phyloP scores from a whole-genome alignment of 2,329 filamentous ascomycete species.

The Fusarium cicatricum region DNA sequence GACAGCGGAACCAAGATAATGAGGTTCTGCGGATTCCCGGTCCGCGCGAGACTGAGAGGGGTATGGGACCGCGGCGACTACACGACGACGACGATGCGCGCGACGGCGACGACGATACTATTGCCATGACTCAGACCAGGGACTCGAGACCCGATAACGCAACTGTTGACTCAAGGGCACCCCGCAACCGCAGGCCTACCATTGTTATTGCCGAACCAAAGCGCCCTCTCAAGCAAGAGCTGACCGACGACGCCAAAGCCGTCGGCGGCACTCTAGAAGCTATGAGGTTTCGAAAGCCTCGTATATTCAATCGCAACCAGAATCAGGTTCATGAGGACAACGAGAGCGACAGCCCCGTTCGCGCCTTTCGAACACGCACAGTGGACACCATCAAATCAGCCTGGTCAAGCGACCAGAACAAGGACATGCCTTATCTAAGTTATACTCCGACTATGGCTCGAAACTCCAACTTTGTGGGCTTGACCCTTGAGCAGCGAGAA shows the following conservation, averaged over 20 bases:
- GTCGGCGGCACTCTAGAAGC: slow-evolving; percentile 50
- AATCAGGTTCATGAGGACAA: slow-evolving; percentile 51
- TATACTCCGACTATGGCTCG: slow-evolving; percentile 92
- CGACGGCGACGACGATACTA: slow-evolving; percentile 47
- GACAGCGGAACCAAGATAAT: slow-evolving; percentile 79
- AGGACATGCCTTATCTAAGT: slow-evolving; percentile 86
- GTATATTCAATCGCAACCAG: slow-evolving; percentile 49
- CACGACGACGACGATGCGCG: slow-evolving; percentile 51
- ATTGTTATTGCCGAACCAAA: slow-evolving; percentile 75
- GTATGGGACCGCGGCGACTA: slow-evolving; percentile 71
- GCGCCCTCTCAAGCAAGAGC: slow-evolving; percentile 46
- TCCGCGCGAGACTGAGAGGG: slow-evolving; percentile 87
- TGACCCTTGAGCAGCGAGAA: slow-evolving; percentile 90
- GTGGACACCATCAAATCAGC: slow-evolving; percentile 66
- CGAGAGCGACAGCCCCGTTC: slow-evolving; percentile 38
- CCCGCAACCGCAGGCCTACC: slow-evolving; percentile 57
- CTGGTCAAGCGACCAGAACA: slow-evolving; percentile 61
- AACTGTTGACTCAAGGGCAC: slow-evolving; percentile 31
- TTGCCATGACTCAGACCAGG: slow-evolving; percentile 36
- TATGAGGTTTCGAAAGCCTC: slow-evolving; percentile 56
- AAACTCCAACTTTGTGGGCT: slow-evolving; percentile 89
- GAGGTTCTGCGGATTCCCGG: slow-evolving; percentile 88
- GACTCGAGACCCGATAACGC: slow-evolving; percentile 40
- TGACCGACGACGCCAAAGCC: slow-evolving; percentile 54
- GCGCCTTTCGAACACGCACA: slow-evolving; percentile 55